Evolutionary conservation across 225 moss, liverwort and hornwort genomes (phyloP).

Genomic region (Asterella californica): DNA sequence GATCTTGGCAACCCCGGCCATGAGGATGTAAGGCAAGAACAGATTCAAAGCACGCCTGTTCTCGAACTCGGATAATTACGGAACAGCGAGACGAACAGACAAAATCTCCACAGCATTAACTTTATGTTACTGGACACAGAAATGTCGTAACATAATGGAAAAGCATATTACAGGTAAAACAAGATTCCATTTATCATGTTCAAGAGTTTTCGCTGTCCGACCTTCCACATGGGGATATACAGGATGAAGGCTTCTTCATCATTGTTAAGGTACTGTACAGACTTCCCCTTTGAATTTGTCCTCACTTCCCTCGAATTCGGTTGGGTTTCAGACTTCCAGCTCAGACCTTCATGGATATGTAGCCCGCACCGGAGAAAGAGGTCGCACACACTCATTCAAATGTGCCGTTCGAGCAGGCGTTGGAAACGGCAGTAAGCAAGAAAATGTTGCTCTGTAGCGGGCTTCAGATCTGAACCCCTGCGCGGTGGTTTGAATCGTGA

Average conservation of each 20-base stretch:
- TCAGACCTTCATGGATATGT: slow-evolving; percentile 1
- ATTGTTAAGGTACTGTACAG: not conserved
- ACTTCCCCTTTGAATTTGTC: not conserved
- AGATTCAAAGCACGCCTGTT: no score
- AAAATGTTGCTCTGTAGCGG: not conserved
- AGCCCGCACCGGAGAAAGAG: not conserved
- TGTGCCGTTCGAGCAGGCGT: not conserved
- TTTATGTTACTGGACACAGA: not conserved
- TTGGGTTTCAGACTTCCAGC: not conserved
- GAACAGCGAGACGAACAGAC: no score
- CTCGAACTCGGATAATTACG: no score
- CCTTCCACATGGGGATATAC: not conserved
- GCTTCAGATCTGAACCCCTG: not conserved
- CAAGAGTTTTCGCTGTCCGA: not conserved
- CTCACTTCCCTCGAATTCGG: not conserved
- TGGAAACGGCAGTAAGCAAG: not conserved
- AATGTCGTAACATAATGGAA: not conserved
- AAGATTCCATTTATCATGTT: not conserved
- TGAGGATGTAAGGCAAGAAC: no score
- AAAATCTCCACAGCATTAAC: not conserved
- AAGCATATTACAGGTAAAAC: not conserved
- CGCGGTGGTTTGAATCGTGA: not conserved
- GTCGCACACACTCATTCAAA: not conserved
- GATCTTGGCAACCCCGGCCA: no score
- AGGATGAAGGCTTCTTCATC: not conserved